Evolutionary conservation across 345 rosid genomes (phyloP), one percentile per base, ranked within the genome.

Genomic region (Populus alba): DNA sequence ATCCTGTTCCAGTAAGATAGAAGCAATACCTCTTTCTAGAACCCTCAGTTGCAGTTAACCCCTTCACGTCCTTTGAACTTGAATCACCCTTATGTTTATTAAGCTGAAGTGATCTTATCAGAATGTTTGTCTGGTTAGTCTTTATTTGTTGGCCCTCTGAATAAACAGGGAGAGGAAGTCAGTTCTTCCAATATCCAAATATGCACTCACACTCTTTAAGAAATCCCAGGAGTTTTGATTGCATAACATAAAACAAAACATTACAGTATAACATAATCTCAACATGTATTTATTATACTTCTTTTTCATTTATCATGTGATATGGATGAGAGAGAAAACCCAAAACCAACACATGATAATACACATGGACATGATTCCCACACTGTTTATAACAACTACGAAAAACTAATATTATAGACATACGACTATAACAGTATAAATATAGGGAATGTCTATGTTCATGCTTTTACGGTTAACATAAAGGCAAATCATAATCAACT

Each of bases 81-180:
- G 93, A 80, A 77, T 91, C 93, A 62, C 87, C 86, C 84, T 84
- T 93, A 70, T 87, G 95, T 79, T 89, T 91, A 88, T 86, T 90
- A 49, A 93, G 81, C 78, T 86, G 83, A 70, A 95, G 99, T 1
- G 99, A 90, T 86, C 99, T 88, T 75, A 95, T 93, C 76, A 95
- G 80, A 84, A 93, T 95, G 82, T 95, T 95, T 75, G 91, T 90
- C 88, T 89, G 98, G 81, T 95, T 90, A 47, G 99, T 95, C 85
- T 87, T 90, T 86, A 95, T 92, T 76, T 77, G 82, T 81, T 93
- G 99, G 62, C 83, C 87, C 80, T 87, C 99, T 92, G 91, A 23
- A 83, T 49, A 77, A 71, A 78, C 80, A 77, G 45, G 7, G 45
- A 70, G 62, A 77, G 37, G 74, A 65, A 77, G 74, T 85, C 66